A percentile compares a stretch with the other conserved stretches of the same genome.
Evolutionary conservation across 495 filamentous ascomycete species (phyloP).

Genomic region (Annulohypoxylon stygium): DNA sequence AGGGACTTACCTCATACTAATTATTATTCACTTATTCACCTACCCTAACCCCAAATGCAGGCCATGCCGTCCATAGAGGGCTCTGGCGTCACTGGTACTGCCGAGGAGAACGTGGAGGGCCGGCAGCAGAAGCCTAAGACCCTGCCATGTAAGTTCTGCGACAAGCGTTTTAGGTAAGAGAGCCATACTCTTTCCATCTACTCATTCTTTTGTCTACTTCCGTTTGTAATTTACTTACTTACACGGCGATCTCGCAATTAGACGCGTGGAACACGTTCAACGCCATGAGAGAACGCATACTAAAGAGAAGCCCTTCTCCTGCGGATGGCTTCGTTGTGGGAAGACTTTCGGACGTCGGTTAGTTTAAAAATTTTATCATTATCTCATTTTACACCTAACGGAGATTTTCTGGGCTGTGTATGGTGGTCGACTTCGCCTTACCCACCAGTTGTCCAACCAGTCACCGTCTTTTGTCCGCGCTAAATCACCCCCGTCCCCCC

Average conservation of each 20-base stretch:
- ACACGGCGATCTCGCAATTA: constrained; percentile 55
- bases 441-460: constrained; percentile 42
- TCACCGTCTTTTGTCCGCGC: constrained; percentile 44
- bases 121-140: constrained; percentile 67
- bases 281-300: constrained; percentile 73
- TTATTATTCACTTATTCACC: constrained; percentile 43
- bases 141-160: constrained; percentile 68
- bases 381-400: constrained; percentile 32
- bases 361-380: constrained; percentile 50
- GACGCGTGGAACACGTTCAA: constrained; percentile 71
- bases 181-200: constrained; percentile 45
- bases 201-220: constrained; percentile 55
- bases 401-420: constrained; percentile 23
- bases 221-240: constrained; percentile 54
- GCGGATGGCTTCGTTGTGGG: constrained; percentile 65
- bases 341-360: constrained; percentile 71
- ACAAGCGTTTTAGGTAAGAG: constrained; percentile 67
- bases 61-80: constrained; percentile 65
- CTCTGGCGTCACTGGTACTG: constrained; percentile 54
- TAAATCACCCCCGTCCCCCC: constrained; percentile 43
- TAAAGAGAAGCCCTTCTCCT: constrained; percentile 71
- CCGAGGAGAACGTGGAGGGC: constrained; percentile 61
- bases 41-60: constrained; percentile 57
- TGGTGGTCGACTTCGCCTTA: constrained; percentile 43
- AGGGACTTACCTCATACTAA: constrained; percentile 59